phyloP scores from a whole-genome alignment of 2,329 filamentous ascomycete species.

The Ramichloridium luteum region DNA sequence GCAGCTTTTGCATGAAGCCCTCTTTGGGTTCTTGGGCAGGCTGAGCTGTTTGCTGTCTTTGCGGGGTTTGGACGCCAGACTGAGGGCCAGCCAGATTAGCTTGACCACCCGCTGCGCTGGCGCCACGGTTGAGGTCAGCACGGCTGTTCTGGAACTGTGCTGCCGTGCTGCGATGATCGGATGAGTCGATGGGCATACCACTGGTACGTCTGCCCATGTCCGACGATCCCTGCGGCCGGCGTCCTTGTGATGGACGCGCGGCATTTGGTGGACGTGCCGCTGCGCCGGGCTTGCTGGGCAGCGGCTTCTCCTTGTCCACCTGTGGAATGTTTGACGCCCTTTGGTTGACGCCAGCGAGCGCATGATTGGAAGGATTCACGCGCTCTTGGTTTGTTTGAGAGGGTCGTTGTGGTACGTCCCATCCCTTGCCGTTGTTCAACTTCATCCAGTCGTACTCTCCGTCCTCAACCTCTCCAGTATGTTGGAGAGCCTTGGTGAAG shows the following conservation, averaged over 20 bases:
- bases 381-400: conserved; percentile 59
- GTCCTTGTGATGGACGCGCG: conserved; percentile 38
- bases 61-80: conserved; percentile 6
- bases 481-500: conserved; percentile 92
- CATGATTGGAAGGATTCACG: conserved; percentile 72
- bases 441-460: conserved; percentile 99
- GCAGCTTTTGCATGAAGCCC: conserved; percentile 78
- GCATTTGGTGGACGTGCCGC: conserved; percentile 50
- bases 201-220: conserved; percentile 56
- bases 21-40: conserved; percentile 55
- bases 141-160: conserved; percentile 95
- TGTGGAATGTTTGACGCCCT: conserved; percentile 46
- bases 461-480: conserved; percentile 86
- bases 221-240: conserved; percentile 21
- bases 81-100: conserved; percentile 6
- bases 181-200: conserved; percentile 66
- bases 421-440: conserved; percentile 83
- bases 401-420: conserved; percentile 64
- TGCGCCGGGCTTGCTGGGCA: conserved; percentile 48
- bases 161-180: conserved; percentile 67
- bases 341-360: conserved; percentile 52
- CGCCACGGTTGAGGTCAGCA: conserved; percentile 35
- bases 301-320: conserved; percentile 20
- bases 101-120: conserved; percentile 6
- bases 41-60: conserved; percentile 11